Conservation (phyloP, 2,329 filamentous ascomycete genomes). For the Chaetomium sp. region DNA sequence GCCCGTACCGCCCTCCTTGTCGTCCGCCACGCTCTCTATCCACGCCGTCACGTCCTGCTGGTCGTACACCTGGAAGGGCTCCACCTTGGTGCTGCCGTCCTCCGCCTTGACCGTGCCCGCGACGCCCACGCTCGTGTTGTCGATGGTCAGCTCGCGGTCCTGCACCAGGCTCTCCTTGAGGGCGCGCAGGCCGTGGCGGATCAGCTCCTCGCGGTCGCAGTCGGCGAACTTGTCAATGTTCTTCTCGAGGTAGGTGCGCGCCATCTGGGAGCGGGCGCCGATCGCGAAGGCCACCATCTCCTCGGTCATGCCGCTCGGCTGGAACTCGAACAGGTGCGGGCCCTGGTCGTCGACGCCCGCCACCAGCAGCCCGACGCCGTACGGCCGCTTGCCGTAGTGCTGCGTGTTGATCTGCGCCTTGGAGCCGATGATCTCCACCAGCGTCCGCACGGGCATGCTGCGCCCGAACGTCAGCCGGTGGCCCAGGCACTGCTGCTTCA, state of each 20-base stretch:
- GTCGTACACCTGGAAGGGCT: slow-evolving; percentile 89
- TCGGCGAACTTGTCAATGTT: slow-evolving; percentile 82
- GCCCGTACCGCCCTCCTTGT: slow-evolving; percentile 50
- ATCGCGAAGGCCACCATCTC: slow-evolving; percentile 98
- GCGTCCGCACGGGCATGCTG: slow-evolving; percentile 83
- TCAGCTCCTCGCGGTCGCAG: slow-evolving; percentile 78
- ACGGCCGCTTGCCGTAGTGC: slow-evolving; percentile 93
- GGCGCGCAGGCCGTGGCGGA: slow-evolving; percentile 86
- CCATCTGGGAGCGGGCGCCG: slow-evolving; percentile 95
- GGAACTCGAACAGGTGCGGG: slow-evolving; percentile 97
- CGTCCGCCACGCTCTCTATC: slow-evolving; percentile 72
- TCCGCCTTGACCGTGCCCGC: slow-evolving; percentile 63
- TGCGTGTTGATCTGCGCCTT: slow-evolving; percentile 98
- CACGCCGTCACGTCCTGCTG: slow-evolving; percentile 83
- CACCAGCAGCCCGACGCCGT: slow-evolving; percentile 90
- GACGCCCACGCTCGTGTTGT: slow-evolving; percentile 92
- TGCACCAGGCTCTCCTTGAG: slow-evolving; percentile 95
- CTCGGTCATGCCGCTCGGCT: slow-evolving; percentile 91
- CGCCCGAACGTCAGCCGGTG: slow-evolving; percentile 96
- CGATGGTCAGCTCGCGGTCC: slow-evolving; percentile 95
- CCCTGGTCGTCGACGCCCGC: slow-evolving; percentile 92
- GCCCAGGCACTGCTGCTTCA: slow-evolving; percentile 98
- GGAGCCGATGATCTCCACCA: slow-evolving; percentile 90
- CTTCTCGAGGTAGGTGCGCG: slow-evolving; percentile 91
- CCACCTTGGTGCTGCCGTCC: slow-evolving; percentile 58